Evolutionary conservation across 495 filamentous ascomycete genomes (phyloP).

Genomic region (Tuber borchii): DNA sequence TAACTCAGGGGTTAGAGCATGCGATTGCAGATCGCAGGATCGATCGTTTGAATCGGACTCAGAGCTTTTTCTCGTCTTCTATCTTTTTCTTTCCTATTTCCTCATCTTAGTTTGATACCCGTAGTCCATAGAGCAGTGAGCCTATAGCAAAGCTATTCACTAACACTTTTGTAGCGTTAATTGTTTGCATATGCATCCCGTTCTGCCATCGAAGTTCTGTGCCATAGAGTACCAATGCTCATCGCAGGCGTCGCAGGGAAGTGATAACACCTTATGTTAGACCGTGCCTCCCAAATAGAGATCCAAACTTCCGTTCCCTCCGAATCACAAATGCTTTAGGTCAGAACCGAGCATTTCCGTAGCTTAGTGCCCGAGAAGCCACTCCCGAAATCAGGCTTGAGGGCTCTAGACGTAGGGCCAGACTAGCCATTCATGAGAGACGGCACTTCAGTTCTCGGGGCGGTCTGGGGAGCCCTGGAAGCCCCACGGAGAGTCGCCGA

Average conservation of each 20-base stretch:
- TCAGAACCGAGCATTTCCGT: neutral
- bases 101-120: neutral
- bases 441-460: neutral
- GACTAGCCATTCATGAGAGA: neutral
- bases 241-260: neutral
- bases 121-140: neutral
- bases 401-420: neutral
- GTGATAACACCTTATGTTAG: neutral
- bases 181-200: neutral
- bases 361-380: neutral
- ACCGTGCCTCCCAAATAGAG: no score
- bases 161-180: neutral
- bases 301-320: neutral
- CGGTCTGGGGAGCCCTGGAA: no score
- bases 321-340: neutral
- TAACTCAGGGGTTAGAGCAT: constrained; percentile 36
- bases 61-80: constrained; percentile 22
- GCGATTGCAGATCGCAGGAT: constrained; percentile 35
- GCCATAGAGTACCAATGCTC: neutral
- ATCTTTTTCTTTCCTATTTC: neutral
- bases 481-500: no score
- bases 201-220: neutral
- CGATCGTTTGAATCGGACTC: constrained; percentile 34
- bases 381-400: neutral
- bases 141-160: neutral